Conservation (phyloP, 495 filamentous ascomycete species). For the Trichoderma erinaceum region DNA sequence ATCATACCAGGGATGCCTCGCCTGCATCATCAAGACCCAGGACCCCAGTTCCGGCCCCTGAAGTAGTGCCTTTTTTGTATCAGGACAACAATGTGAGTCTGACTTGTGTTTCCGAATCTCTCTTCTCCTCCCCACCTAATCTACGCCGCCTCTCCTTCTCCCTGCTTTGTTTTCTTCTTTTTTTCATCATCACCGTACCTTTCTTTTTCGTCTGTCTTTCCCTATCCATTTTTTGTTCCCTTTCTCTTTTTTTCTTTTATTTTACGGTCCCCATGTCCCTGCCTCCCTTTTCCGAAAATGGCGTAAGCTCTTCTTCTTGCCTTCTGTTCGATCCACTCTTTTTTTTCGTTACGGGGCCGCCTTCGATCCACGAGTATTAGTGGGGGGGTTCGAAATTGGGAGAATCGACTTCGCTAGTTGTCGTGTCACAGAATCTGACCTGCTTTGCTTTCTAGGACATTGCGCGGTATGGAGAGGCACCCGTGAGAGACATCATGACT, state of each 20-base stretch:
- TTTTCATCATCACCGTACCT: neutral
- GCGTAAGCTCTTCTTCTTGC: constrained; percentile 2
- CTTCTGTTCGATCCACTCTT: constrained; percentile 5
- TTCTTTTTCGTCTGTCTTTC: neutral
- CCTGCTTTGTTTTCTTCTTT: constrained; percentile 6
- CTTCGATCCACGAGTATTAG: constrained; percentile 10
- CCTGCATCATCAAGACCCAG: constrained; percentile 65
- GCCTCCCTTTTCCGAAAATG: constrained; percentile 10
- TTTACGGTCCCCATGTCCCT: neutral
- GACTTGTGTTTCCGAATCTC: constrained; percentile 17
- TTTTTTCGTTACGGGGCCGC: constrained; percentile 13
- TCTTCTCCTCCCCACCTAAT: constrained; percentile 14
- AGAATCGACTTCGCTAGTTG: neutral
- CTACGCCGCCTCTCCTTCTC: neutral
- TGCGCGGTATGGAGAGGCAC: constrained; percentile 73
- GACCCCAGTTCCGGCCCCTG: constrained; percentile 82
- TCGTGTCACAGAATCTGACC: constrained; percentile 6
- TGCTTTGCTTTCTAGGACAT: constrained; percentile 53
- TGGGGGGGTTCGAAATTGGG: constrained; percentile 8
- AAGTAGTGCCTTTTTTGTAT: constrained; percentile 93
- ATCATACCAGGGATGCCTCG: constrained; percentile 55
- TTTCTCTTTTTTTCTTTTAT: constrained; percentile 6
- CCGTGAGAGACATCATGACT: constrained; percentile 65
- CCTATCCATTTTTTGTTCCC: constrained; percentile 9
- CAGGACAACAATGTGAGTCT: constrained; percentile 72